phyloP scores from a whole-genome alignment of 192 early-diverging fungal genomes.

The Thoreauomyces humboldtii region DNA sequence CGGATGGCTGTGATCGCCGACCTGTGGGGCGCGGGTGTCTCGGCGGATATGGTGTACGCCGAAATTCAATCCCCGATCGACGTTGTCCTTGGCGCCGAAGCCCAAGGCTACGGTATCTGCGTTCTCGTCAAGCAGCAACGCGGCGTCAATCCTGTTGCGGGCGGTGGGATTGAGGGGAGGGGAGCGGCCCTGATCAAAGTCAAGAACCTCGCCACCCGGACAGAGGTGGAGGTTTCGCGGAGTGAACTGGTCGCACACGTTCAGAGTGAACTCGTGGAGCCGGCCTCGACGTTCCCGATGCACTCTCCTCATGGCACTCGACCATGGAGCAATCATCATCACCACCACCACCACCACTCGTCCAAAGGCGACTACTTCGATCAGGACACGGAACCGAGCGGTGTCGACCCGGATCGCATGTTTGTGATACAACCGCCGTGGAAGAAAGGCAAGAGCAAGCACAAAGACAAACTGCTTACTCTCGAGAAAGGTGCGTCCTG shows the following conservation, averaged over 20 bases:
- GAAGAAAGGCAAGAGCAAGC: conserved; percentile 24
- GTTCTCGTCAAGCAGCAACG: conserved; percentile 24
- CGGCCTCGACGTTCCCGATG: neutral
- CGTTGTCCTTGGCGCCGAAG: conserved; percentile 7
- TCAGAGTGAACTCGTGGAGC: conserved; percentile 26
- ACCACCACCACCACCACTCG: neutral
- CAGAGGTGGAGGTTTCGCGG: conserved; percentile 41
- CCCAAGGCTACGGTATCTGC: conserved; percentile 15
- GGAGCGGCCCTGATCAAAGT: conserved; percentile 39
- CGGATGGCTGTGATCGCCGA: conserved; percentile 75
- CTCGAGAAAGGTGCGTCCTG: conserved; percentile 38
- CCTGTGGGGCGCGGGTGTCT: conserved; percentile 73
- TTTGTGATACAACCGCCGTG: conserved; percentile 17
- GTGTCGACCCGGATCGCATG: conserved; percentile 12
- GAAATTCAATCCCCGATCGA: conserved; percentile 43
- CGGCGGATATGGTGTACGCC: conserved; percentile 78
- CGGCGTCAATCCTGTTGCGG: no score
- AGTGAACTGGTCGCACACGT: conserved; percentile 37
- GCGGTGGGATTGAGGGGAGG: no score
- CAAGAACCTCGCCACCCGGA: conserved; percentile 33
- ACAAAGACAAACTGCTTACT: conserved; percentile 23
- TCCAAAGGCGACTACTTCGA: neutral
- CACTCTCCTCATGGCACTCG: no score
- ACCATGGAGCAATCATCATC: neutral
- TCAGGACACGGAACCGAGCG: neutral